These are phyloP conservation scores for Diaporthe citriasiana DNA, from an alignment of 2,329 filamentous ascomycete species.

Conservation along the genomic window DNA sequence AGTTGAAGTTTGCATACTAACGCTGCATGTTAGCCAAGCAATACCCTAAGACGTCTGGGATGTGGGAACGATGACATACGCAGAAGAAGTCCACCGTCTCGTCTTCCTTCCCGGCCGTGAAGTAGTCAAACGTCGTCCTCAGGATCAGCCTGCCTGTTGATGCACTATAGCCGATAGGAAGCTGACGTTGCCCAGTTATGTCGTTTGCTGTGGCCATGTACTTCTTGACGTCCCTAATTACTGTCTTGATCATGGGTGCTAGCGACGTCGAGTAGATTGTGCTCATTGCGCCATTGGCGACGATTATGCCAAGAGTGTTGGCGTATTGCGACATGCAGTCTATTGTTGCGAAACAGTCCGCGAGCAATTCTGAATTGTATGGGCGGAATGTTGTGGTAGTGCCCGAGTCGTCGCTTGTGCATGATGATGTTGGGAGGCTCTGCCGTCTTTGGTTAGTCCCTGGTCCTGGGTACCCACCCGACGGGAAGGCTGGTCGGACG, in stretches of 20 bases:
- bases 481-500: neutral
- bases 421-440: conserved; percentile 38
- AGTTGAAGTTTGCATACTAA: conserved; percentile 69
- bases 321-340: conserved; percentile 48
- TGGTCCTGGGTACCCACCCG: neutral
- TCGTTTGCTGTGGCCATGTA: conserved; percentile 45
- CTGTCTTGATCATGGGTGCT: conserved; percentile 46
- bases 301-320: conserved; percentile 49
- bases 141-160: conserved; percentile 38
- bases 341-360: conserved; percentile 46
- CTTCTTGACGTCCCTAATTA: conserved; percentile 48
- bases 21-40: neutral
- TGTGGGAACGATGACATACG: conserved; percentile 9
- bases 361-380: conserved; percentile 44
- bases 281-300: conserved; percentile 45
- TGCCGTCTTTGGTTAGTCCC: neutral
- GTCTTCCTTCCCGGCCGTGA: conserved; percentile 39
- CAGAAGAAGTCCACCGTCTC: conserved; percentile 43
- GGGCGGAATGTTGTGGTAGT: conserved; percentile 41
- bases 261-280: conserved; percentile 29
- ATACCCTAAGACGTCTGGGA: neutral
- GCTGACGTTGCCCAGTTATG: conserved; percentile 35
- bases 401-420: conserved; percentile 35
- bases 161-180: conserved; percentile 41
- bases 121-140: conserved; percentile 40